A percentile compares a stretch with the other conserved stretches of the same genome.
phyloP scores from a whole-genome alignment of 257 asterid genomes.

The Phtheirospermum japonicum region DNA sequence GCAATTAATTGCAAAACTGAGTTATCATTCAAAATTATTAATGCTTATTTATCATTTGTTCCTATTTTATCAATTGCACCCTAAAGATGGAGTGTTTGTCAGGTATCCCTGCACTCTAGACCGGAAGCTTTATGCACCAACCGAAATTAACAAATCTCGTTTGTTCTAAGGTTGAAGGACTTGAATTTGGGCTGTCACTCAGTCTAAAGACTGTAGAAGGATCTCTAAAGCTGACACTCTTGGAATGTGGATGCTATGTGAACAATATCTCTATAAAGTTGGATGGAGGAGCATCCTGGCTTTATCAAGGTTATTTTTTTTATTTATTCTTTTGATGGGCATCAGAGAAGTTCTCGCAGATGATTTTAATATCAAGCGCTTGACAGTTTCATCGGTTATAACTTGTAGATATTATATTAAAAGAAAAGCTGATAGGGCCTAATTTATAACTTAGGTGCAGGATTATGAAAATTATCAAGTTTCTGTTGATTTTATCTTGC shows the following conservation, averaged over 20 bases:
- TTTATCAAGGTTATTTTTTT: conserved; percentile 79
- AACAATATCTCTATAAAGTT: conserved; percentile 58
- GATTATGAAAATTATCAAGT: background rate
- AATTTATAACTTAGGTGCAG: background rate
- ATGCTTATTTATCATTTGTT: too few species aligned
- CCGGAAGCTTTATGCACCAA: conserved; percentile 2
- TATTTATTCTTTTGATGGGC: background rate
- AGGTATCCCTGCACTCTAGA: background rate
- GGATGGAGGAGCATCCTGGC: conserved; percentile 98
- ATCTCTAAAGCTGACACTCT: conserved; percentile 61
- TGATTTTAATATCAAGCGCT: background rate
- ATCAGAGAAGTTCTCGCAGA: background rate
- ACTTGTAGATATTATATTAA: background rate
- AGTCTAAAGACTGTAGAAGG: conserved; percentile 58
- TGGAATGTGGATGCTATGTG: conserved; percentile 85
- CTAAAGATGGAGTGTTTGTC: too few species aligned
- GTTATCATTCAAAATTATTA: too few species aligned
- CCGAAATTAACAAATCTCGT: conserved; percentile 25
- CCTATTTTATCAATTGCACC: too few species aligned
- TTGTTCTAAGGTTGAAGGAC: conserved; percentile 71
- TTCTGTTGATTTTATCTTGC: background rate
- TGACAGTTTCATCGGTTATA: background rate
- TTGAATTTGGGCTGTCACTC: conserved; percentile 70
- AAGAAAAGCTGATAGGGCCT: background rate
- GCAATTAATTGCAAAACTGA: too few species aligned